A percentile compares a stretch with the other conserved stretches of the same genome.
phyloP scores from a whole-genome alignment of 73 alveolate species.

The Durusdinium trenchii region DNA sequence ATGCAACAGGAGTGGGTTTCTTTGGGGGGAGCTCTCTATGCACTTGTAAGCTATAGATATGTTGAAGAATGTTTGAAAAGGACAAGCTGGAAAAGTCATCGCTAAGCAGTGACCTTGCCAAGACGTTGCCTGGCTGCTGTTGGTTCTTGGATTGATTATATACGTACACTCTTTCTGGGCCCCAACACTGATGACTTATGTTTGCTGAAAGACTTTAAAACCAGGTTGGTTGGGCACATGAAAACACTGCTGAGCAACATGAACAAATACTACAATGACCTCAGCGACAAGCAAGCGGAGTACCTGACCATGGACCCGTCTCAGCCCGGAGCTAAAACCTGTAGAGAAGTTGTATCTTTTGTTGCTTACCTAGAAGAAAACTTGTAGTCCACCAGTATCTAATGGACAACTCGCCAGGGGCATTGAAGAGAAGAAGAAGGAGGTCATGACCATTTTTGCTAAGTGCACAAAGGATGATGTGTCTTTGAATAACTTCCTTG shows the following conservation, averaged over 20 bases:
- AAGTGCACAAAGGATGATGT: constrained; percentile 21
- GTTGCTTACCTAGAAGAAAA: too few species aligned
- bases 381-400: too few species aligned
- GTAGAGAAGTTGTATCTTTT: not conserved
- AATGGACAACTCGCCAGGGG: too few species aligned
- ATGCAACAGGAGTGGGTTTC: not conserved
- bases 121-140: too few species aligned
- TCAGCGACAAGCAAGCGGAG: not conserved
- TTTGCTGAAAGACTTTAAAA: too few species aligned
- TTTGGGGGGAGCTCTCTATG: not conserved
- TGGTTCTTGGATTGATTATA: too few species aligned
- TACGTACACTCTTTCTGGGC: not conserved
- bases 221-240: not conserved
- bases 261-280: not conserved
- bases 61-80: not conserved
- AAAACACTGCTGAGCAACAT: not conserved
- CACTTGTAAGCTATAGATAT: too few species aligned
- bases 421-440: not conserved
- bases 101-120: constrained; percentile 12
- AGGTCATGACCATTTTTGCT: not conserved
- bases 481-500: not conserved
- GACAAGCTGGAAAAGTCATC: too few species aligned
- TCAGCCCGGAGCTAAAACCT: not conserved
- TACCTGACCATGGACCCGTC: not conserved
- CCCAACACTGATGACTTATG: not conserved